Evolutionary conservation across 257 asterid species (phyloP), one percentile per base, ranked within the genome.

Genomic region (Scutellaria baicalensis): DNA sequence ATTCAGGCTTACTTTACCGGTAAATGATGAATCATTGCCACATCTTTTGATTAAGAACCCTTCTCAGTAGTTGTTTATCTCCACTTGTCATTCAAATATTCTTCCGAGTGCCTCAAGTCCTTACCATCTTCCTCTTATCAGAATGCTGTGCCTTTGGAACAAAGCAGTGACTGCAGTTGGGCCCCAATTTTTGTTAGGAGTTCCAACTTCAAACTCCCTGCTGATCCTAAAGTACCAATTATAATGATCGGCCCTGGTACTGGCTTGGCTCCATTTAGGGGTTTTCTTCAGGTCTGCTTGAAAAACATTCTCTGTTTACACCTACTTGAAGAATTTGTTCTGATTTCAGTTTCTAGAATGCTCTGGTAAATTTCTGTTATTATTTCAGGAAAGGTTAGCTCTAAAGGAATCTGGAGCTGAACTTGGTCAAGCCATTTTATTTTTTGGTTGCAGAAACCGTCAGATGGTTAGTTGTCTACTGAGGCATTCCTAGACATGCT

Each of bases 241-340:
- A 81, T 91, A 58, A 91, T 93, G 99, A 78, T 93, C 2, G 99
- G 99, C 38, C 99, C 99, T 63, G 99, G 99, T 58, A 93, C 99
- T 56, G 99, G 99, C 64, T 83, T 93, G 81, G 99, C 99, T 78
- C 99, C 99, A 51, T 93, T 93, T 74, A 88, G 99, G 74, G 99
- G 99, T 47, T 93, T 93, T 80, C 96, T 93, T 77, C 99, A 93
- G 98, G 98, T 93, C 79, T 66, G 88, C 64, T 38, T 43, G 59
- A 72, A 48, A 27, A 49, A 36, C 42, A 12, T 21, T 39, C 35
- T 3, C 27, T 33, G 16, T 63, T 69, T n/a, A 33, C 17, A 27
- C 33, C 33, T 27, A 27, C 33, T 27, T 1, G 33, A 27, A 27
- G 33, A 27, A 55, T 56, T 61, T 49, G 40, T 50, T 66, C 51